Evolutionary conservation across 2,329 filamentous ascomycete genomes (phyloP).

Genomic region (Colletotrichum tropicicola): DNA sequence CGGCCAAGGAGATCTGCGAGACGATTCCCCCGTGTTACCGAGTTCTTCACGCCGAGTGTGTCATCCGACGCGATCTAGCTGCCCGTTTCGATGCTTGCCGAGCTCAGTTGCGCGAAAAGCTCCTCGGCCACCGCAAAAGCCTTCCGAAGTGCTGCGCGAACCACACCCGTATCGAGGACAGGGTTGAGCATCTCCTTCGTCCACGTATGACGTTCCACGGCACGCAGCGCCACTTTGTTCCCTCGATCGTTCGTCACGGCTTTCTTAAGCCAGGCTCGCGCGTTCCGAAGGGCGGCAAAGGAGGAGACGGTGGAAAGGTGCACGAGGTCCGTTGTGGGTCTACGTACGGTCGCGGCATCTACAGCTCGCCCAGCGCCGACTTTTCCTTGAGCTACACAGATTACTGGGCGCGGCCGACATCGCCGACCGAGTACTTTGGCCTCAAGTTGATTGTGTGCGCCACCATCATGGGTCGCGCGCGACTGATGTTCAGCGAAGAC

Average conservation of each 20-base stretch:
- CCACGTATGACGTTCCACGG: slow-evolving; percentile 52
- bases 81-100: slow-evolving; percentile 39
- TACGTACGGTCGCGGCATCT: slow-evolving; percentile 52
- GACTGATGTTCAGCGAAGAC: slow-evolving; percentile 38
- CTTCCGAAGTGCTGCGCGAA: background rate
- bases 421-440: slow-evolving; percentile 42
- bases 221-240: slow-evolving; percentile 43
- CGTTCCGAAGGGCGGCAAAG: background rate
- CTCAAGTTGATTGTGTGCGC: slow-evolving; percentile 55
- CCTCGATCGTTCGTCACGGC: slow-evolving; percentile 53
- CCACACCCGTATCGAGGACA: slow-evolving; percentile 36
- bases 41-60: slow-evolving; percentile 49
- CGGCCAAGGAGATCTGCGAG: slow-evolving; percentile 43
- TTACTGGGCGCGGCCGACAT: slow-evolving; percentile 38
- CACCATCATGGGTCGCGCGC: slow-evolving; percentile 52
- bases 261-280: slow-evolving; percentile 48
- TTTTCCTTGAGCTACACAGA: slow-evolving; percentile 49
- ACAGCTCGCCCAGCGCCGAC: slow-evolving; percentile 49
- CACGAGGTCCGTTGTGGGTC: slow-evolving; percentile 45
- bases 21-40: slow-evolving; percentile 41
- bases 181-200: slow-evolving; percentile 45
- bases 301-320: background rate
- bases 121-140: slow-evolving; percentile 30
- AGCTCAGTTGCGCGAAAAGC: slow-evolving; percentile 34
- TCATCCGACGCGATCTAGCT: slow-evolving; percentile 44